Evolutionary conservation across 1,284 basidiomycete genomes (phyloP).

Genomic region (Tylopilus orsonianus): DNA sequence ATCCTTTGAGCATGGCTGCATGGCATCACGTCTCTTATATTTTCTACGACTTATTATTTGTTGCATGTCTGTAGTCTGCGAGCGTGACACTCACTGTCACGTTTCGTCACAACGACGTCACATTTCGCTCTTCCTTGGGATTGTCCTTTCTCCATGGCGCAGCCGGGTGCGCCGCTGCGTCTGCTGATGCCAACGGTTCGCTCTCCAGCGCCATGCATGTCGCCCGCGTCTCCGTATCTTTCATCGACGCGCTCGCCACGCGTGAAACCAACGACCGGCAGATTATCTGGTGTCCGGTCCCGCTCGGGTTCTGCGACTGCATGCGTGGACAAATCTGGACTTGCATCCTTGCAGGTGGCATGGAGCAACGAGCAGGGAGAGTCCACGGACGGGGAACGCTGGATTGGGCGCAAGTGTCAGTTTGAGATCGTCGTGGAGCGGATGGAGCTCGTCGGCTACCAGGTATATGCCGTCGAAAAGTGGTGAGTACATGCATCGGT

Average conservation of each 20-base stretch:
- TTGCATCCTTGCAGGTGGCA: background rate
- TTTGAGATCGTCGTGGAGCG: slow-evolving; percentile 49
- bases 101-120: slow-evolving; percentile 12
- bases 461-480: slow-evolving; percentile 81
- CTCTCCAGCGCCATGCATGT: slow-evolving; percentile 11
- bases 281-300: slow-evolving; percentile 33
- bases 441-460: slow-evolving; percentile 57
- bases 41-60: background rate
- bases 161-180: slow-evolving; percentile 14
- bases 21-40: slow-evolving; percentile 10
- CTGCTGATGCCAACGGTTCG: slow-evolving; percentile 35
- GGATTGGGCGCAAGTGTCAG: slow-evolving; percentile 39
- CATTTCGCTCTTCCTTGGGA: slow-evolving; percentile 2
- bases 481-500: slow-evolving; percentile 47
- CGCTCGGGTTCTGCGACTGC: slow-evolving; percentile 32
- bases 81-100: slow-evolving; percentile 19
- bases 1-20: slow-evolving; percentile 19
- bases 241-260: slow-evolving; percentile 29
- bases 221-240: slow-evolving; percentile 7
- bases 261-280: slow-evolving; percentile 19
- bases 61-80: background rate
- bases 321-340: slow-evolving; percentile 20
- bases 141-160: slow-evolving; percentile 18
- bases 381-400: slow-evolving; percentile 32
- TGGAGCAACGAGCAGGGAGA: slow-evolving; percentile 18